These are phyloP conservation scores for Coniochaeta sp. DNA, from an alignment of 2,329 filamentous ascomycete species.

Conservation along the genomic window DNA sequence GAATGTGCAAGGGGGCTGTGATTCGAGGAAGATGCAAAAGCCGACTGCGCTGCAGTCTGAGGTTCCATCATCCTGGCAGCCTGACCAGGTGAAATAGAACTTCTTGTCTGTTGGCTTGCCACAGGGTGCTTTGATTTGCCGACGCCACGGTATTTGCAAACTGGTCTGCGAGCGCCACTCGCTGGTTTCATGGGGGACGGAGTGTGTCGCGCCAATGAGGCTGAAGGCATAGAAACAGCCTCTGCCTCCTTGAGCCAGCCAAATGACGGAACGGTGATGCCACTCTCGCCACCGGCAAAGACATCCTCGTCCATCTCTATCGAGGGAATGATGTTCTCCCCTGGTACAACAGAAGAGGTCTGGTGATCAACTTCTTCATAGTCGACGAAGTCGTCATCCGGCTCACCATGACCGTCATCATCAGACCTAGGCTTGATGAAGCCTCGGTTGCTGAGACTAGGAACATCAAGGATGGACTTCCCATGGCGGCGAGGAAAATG, in stretches of 20 bases:
- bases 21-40: not conserved
- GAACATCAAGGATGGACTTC: not conserved
- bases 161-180: not conserved
- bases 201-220: not conserved
- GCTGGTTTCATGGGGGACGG: not conserved
- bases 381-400: not conserved
- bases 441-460: not conserved
- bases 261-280: not conserved
- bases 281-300: not conserved
- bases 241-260: not conserved
- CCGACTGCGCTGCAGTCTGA: not conserved
- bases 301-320: not conserved
- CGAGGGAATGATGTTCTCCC: not conserved
- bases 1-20: not conserved
- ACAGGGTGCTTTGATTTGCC: not conserved
- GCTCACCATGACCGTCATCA: not conserved
- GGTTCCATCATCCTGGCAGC: not conserved
- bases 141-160: not conserved
- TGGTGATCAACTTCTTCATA: not conserved
- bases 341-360: not conserved
- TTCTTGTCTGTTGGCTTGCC: not conserved
- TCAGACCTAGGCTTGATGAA: not conserved
- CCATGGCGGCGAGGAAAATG: not conserved
- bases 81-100: not conserved
- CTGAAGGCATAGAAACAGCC: not conserved